Base-by-base conservation (phyloP, 108 stramenopile genomes). In the Chaetoceros tenuissimus region DNA sequence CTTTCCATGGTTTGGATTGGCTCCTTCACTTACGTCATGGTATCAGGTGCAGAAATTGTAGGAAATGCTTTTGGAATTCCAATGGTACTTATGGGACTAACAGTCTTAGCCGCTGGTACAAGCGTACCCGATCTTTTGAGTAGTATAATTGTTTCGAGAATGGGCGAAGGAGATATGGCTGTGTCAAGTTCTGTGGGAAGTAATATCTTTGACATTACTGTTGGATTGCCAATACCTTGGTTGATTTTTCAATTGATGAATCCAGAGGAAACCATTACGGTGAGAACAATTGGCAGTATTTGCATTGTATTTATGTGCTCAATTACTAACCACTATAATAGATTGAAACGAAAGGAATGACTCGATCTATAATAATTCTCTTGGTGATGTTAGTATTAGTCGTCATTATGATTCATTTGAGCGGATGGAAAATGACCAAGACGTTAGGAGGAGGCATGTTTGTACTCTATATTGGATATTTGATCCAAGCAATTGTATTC, bases 341-440 rank as follows among this genome's bases (percentile, higher is more conserved):
- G 65, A 66, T 72, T 27, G 71, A 52, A 16, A 69, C 81, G 5
- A 74, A 78, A 1, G 76, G 73, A 16, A 73, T 89, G 34, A 65
- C 59, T 55, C 53, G 65, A 28, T 79, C 79, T 46, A 59, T 92
- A 24, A 31, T 84, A 28, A 71, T 91, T 48, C 66, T 94, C 53
- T 48, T 93, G 10, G 70, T 60, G 50, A 89, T 89, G 80, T 55
- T 93, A 40, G 53, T 86, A 17, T 65, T 78, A 23, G 78, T 89
- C n/a, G 74, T 93, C 53, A 44, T 29, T 24, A 72, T 80, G 24
- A 62, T 94, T 47, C 82, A 86, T 45, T 73, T 68, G 46, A 77
- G 74, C 52, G 81, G 85, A 26, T 94, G 93, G 93, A 85, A 69
- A 51, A 78, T 94, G 78, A 86, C 86, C 34, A 80, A 72, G 52